A percentile compares a stretch with the other conserved stretches of the same genome.
These are phyloP conservation scores for Fonsecaea pugnacius DNA, from an alignment of 2,329 filamentous ascomycete species.

Conservation along the genomic window DNA sequence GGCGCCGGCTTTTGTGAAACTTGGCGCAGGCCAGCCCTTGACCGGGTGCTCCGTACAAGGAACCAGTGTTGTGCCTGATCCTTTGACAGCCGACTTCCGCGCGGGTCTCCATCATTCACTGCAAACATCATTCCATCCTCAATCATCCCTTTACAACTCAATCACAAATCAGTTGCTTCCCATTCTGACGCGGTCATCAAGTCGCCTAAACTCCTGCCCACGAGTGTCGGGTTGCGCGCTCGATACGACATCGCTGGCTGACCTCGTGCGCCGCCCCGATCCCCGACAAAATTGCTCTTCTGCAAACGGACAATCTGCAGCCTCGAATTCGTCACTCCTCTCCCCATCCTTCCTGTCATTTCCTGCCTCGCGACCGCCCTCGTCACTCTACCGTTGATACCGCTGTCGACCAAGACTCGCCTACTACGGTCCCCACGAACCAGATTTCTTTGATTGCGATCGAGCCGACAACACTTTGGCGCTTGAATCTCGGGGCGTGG, in stretches of 20 bases:
- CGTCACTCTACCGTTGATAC: background rate
- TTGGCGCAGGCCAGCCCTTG: background rate
- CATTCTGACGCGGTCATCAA: background rate
- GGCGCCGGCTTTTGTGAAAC: background rate
- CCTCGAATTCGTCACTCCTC: background rate
- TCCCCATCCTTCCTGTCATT: background rate
- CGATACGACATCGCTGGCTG: background rate
- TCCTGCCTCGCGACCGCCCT: background rate
- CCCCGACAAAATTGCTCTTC: background rate
- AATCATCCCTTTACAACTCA: conserved; percentile 21
- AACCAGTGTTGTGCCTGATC: background rate
- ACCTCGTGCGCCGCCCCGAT: conserved; percentile 1
- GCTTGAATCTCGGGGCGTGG: background rate
- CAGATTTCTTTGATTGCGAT: background rate
- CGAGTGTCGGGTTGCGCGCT: background rate
- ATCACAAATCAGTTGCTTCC: conserved; percentile 11
- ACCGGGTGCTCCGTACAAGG: background rate
- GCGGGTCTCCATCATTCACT: conserved; percentile 22
- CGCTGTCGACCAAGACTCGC: background rate
- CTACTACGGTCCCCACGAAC: background rate
- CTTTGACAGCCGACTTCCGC: conserved; percentile 30
- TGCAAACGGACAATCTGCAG: background rate
- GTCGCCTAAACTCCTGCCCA: background rate
- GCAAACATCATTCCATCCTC: conserved; percentile 20
- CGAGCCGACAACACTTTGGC: background rate